phyloP scores from a whole-genome alignment of 2,329 filamentous ascomycete genomes.

The Dothistroma pini region DNA sequence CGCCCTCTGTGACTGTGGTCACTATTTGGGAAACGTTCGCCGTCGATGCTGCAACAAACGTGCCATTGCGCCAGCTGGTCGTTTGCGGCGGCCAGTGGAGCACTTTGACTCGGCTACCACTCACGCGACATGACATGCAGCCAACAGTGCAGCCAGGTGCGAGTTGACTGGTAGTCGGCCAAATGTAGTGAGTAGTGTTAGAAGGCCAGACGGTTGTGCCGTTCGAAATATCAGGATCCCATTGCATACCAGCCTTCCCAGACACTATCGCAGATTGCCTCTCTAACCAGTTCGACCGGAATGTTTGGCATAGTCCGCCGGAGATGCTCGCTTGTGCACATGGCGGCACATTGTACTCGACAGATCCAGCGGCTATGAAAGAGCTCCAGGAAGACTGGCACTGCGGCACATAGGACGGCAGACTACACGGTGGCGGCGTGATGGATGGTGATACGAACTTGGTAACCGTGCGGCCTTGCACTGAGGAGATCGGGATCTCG shows the following conservation, averaged over 20 bases:
- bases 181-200: constrained; percentile 10
- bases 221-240: neutral
- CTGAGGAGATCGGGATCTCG: too few species aligned
- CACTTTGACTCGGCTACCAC: constrained; percentile 18
- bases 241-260: constrained; percentile 4
- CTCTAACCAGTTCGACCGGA: neutral
- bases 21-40: constrained; percentile 9
- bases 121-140: constrained; percentile 20
- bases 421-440: constrained; percentile 10
- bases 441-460: neutral
- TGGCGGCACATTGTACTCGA: neutral
- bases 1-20: constrained; percentile 12
- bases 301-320: neutral
- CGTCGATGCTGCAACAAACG: neutral
- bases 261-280: too few species aligned
- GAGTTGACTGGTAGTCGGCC: constrained; percentile 14
- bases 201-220: constrained; percentile 4
- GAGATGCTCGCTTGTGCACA: constrained; percentile 5
- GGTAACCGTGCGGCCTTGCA: neutral
- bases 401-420: constrained; percentile 15
- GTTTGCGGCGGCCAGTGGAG: constrained; percentile 22
- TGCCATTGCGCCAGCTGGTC: neutral
- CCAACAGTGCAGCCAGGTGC: constrained; percentile 21
- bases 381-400: constrained; percentile 16
- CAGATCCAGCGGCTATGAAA: neutral